A percentile compares a stretch with the other conserved stretches of the same genome.
These are phyloP conservation scores for Amniculicola lignicola DNA, from an alignment of 495 filamentous ascomycete genomes.

Conservation along the genomic window DNA sequence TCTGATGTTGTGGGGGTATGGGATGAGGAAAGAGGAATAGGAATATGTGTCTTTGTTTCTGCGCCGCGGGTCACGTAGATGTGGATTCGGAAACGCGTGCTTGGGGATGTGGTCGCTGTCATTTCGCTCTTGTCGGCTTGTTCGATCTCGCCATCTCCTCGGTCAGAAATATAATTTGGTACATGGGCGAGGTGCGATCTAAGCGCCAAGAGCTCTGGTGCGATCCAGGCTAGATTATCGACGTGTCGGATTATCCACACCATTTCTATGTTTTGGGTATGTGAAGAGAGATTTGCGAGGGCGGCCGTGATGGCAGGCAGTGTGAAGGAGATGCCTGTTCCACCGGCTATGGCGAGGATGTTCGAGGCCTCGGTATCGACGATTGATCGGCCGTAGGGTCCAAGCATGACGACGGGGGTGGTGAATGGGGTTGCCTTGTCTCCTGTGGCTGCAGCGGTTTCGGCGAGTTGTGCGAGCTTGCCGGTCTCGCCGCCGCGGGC, in stretches of 20 bases:
- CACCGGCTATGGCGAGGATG: slow-evolving; percentile 60
- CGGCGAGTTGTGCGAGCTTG: slow-evolving; percentile 46
- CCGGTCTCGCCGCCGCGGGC: slow-evolving; percentile 60
- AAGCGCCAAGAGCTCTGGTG: slow-evolving; percentile 49
- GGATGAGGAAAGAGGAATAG: too few species aligned
- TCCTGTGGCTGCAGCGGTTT: not conserved
- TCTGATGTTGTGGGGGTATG: not conserved
- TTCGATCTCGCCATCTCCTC: slow-evolving; percentile 37
- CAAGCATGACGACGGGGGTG: slow-evolving; percentile 50
- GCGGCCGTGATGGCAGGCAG: slow-evolving; percentile 53
- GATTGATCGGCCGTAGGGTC: slow-evolving; percentile 57
- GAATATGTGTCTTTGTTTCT: slow-evolving; percentile 7
- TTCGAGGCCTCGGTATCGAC: slow-evolving; percentile 46
- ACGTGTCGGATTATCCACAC: slow-evolving; percentile 59
- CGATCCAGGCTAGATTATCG: slow-evolving; percentile 57
- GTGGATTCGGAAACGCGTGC: slow-evolving; percentile 43
- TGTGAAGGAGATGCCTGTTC: slow-evolving; percentile 63
- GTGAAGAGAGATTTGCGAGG: slow-evolving; percentile 39
- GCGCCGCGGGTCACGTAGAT: slow-evolving; percentile 58
- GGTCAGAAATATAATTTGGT: not conserved
- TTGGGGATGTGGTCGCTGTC: too few species aligned
- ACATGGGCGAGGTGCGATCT: slow-evolving; percentile 16
- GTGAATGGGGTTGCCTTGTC: not conserved
- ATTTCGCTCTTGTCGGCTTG: too few species aligned
- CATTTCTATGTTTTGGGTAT: slow-evolving; percentile 48